Evolutionary conservation across 1,284 basidiomycete species (phyloP), one percentile per base, ranked within the genome.

Genomic region (Fomitopsis betulina): DNA sequence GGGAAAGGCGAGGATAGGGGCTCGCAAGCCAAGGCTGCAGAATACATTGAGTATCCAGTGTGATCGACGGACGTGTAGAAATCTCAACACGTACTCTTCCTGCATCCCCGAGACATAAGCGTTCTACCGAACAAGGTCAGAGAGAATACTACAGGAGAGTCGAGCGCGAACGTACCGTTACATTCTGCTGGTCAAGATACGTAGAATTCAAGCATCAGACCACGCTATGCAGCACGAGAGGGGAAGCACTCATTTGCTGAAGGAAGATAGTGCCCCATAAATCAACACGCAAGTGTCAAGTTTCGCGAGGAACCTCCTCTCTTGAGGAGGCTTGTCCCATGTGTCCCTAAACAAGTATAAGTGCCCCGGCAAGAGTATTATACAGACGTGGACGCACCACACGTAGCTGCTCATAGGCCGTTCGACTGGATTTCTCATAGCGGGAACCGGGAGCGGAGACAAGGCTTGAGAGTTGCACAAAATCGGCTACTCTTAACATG

Each of bases 71-170:
- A 42, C 13, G 35, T 17, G 25, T 13, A 21, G 2, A 27, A 49
- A 5, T 15, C 35, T 27, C n/a, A 38, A 69, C 45, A 47, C 74
- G 23, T 54, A 75, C 75, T 76, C 75, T 54, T 72, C 71, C 62
- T 76, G 65, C 76, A 77, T 77, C n/a, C 76, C 76, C 15, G 75
- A 76, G 5, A 77, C 76, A 58, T 76, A 77, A 1, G 75, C 75
- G 60, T 76, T 76, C 73, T 77, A 35, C n/a, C 13, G n/a, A 4
- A 13, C 9, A 2, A 13, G 32, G 33, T 51, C 10, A 25, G 40
- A 45, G 54, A n/a, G 12, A 8, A 7, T n/a, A 37, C 35, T 51
- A 0, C 54, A 53, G 35, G 47, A 54, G 42, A 19, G 32, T 10
- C 39, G 33, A 45, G 12, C 15, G 35, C 21, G 9, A 1, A 65